Conservation (phyloP, 2,329 filamentous ascomycete species). For the Thielaviopsis populi region DNA sequence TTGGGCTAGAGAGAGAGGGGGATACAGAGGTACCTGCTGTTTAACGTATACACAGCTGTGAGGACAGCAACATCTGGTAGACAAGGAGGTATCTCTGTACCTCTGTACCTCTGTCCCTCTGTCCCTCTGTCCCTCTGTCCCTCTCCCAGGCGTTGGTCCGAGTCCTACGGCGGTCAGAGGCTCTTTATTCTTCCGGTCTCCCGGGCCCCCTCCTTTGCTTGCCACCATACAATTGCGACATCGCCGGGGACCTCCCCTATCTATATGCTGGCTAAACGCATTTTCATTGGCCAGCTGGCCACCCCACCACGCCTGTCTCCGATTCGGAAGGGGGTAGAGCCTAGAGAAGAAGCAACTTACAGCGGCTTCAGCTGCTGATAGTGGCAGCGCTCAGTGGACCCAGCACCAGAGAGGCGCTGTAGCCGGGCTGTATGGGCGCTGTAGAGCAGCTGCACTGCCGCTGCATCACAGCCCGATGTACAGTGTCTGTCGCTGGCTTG, state of each 20-base stretch:
- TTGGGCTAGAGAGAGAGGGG: no score
- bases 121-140: no score
- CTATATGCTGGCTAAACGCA: background rate
- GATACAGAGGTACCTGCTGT: no score
- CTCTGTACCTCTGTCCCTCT: no score
- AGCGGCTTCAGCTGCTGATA: background rate
- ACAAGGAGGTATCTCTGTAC: no score
- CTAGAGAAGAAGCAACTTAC: background rate
- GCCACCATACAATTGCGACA: slow-evolving; percentile 8
- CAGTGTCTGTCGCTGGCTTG: background rate
- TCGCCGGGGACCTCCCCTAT: slow-evolving; percentile 1
- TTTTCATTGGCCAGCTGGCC: slow-evolving; percentile 1
- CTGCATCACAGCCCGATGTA: no score
- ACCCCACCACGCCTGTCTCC: slow-evolving; percentile 1
- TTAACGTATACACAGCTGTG: no score
- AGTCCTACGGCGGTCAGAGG: background rate
- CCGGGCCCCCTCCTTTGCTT: background rate
- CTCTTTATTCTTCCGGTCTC: slow-evolving; percentile 8
- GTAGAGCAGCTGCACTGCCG: background rate
- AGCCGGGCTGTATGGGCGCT: background rate
- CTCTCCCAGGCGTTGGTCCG: background rate
- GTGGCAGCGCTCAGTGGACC: background rate
- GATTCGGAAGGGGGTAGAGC: slow-evolving; percentile 10
- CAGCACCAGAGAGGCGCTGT: background rate
- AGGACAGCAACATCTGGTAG: no score